phyloP scores from a whole-genome alignment of 2,329 filamentous ascomycete species.

The Grosmannia serpens region DNA sequence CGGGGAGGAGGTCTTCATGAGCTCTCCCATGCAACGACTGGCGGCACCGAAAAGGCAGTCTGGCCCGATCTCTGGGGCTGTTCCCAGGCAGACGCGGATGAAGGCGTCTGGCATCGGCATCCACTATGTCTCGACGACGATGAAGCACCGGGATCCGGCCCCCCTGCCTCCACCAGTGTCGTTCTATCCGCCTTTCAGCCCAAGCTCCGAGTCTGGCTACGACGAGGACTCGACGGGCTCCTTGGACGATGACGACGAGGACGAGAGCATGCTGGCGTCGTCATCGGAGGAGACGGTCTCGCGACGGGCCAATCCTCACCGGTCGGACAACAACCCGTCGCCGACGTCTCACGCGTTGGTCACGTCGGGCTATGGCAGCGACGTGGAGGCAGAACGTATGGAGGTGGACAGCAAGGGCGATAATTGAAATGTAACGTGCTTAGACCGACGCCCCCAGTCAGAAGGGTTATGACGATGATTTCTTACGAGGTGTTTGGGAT shows the following conservation, averaged over 20 bases:
- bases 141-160: slow-evolving; percentile 33
- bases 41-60: slow-evolving; percentile 16
- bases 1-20: slow-evolving; percentile 16
- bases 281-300: slow-evolving; percentile 20
- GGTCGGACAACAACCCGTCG: slow-evolving; percentile 26
- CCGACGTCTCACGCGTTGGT: slow-evolving; percentile 25
- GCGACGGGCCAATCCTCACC: slow-evolving; percentile 23
- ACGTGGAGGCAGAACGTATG: slow-evolving; percentile 8
- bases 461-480: background rate
- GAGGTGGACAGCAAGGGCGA: background rate
- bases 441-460: background rate
- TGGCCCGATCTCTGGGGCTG: slow-evolving; percentile 4
- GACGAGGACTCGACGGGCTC: slow-evolving; percentile 18
- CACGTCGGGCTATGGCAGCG: slow-evolving; percentile 27
- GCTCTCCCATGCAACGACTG: slow-evolving; percentile 30
- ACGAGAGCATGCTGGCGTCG: slow-evolving; percentile 19
- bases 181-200: slow-evolving; percentile 37
- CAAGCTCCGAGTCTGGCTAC: slow-evolving; percentile 20
- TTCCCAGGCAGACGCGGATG: background rate
- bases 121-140: slow-evolving; percentile 30
- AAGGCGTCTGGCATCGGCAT: slow-evolving; percentile 23
- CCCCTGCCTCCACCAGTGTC: slow-evolving; percentile 40
- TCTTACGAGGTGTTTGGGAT: background rate
- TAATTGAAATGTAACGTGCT: background rate
- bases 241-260: slow-evolving; percentile 21